A percentile compares a stretch with the other conserved stretches of the same genome.
Evolutionary conservation across 2,329 filamentous ascomycete genomes (phyloP).

Genomic region (Proliferodiscus dingleyae): DNA sequence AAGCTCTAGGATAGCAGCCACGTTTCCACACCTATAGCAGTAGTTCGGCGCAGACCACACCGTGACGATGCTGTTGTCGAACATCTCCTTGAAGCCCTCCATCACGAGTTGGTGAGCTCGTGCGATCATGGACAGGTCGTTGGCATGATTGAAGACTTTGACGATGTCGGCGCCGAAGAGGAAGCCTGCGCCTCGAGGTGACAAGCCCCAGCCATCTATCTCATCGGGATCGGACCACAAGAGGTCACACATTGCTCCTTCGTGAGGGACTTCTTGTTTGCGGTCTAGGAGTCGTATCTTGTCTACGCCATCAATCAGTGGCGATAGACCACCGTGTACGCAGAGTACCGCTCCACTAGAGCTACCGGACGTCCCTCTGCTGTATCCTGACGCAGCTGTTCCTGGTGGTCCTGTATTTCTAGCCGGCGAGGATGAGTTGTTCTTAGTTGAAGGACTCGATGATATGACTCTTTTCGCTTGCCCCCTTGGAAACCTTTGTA

Average conservation of each 20-base stretch:
- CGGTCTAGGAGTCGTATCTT: slow-evolving; percentile 92
- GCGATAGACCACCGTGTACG: slow-evolving; percentile 89
- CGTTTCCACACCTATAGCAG: slow-evolving; percentile 88
- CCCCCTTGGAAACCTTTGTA: slow-evolving; percentile 63
- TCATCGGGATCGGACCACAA: slow-evolving; percentile 98
- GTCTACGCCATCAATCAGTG: slow-evolving; percentile 87
- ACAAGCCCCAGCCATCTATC: slow-evolving; percentile 94
- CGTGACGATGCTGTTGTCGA: slow-evolving; percentile 89
- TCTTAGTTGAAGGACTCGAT: slow-evolving; percentile 35
- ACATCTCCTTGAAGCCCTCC: slow-evolving; percentile 99
- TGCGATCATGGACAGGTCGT: slow-evolving; percentile 87
- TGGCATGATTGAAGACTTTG: slow-evolving; percentile 90
- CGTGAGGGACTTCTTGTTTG: slow-evolving; percentile 97
- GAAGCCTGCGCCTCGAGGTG: slow-evolving; percentile 74
- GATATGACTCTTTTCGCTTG: slow-evolving; percentile 31
- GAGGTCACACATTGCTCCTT: slow-evolving; percentile 97
- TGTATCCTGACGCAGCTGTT: slow-evolving; percentile 69
- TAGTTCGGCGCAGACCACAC: slow-evolving; percentile 99
- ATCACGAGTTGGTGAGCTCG: slow-evolving; percentile 96
- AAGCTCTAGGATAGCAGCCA: slow-evolving; percentile 89
- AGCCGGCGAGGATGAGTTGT: slow-evolving; percentile 35
- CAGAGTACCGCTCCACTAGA: slow-evolving; percentile 82
- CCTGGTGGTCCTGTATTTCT: slow-evolving; percentile 68
- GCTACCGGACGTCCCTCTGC: slow-evolving; percentile 59
- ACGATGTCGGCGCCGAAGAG: slow-evolving; percentile 95